These are phyloP conservation scores for Zygoascus flipseniorum DNA, from an alignment of 805 yeast species.

Conservation along the genomic window DNA sequence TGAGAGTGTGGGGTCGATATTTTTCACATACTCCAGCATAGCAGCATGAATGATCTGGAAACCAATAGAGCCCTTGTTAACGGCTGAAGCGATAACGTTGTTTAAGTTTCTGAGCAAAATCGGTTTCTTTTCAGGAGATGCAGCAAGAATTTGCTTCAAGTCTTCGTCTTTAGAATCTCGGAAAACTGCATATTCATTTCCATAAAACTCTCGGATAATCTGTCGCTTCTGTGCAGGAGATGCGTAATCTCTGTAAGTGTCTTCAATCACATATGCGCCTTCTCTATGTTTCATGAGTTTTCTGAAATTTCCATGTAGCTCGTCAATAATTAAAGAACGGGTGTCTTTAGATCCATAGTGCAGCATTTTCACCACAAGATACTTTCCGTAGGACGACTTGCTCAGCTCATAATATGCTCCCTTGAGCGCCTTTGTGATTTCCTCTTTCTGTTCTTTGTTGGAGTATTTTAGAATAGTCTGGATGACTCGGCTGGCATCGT, in stretches of 20 bases:
- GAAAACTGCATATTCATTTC: conserved; percentile 88
- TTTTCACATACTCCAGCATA: conserved; percentile 77
- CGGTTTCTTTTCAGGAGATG: conserved; percentile 68
- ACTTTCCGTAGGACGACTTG: conserved; percentile 89
- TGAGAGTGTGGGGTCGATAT: conserved; percentile 45
- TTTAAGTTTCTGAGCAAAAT: conserved; percentile 65
- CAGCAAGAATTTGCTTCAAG: conserved; percentile 57
- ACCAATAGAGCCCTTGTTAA: conserved; percentile 92
- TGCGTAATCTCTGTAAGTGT: conserved; percentile 76
- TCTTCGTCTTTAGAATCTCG: conserved; percentile 52
- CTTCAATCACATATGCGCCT: conserved; percentile 97
- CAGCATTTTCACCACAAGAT: conserved; percentile 74
- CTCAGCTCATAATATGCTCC: conserved; percentile 77
- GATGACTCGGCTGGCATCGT: conserved; percentile 92
- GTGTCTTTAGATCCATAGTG: conserved; percentile 87
- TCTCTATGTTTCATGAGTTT: conserved; percentile 94
- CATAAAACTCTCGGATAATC: conserved; percentile 95
- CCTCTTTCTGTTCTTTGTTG: conserved; percentile 66
- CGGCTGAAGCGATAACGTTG: conserved; percentile 82
- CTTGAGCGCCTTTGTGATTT: conserved; percentile 57
- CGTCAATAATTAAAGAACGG: conserved; percentile 65
- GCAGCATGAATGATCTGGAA: conserved; percentile 95
- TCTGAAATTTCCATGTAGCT: conserved; percentile 83
- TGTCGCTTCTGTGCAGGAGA: conserved; percentile 77
- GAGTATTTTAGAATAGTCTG: conserved; percentile 89